Evolutionary conservation across 2,329 filamentous ascomycete genomes (phyloP).

Genomic region (Magnaporthiopsis poae): DNA sequence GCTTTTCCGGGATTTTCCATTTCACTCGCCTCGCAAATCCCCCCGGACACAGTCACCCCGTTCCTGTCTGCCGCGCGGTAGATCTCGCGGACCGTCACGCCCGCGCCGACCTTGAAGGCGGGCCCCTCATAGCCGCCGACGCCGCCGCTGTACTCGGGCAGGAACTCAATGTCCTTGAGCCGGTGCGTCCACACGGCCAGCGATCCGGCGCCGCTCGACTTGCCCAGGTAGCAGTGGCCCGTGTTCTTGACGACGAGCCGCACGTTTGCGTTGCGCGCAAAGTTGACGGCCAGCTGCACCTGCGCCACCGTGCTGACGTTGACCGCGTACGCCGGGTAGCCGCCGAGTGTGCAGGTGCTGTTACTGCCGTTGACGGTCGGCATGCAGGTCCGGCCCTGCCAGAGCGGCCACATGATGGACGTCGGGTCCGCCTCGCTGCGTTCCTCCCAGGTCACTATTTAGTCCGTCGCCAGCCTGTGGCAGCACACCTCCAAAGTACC

Average conservation of each 20-base stretch:
- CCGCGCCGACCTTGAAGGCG: slow-evolving; percentile 37
- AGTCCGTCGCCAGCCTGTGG: no score
- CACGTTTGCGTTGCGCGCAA: slow-evolving; percentile 35
- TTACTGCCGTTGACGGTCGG: slow-evolving; percentile 14
- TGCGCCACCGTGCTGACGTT: slow-evolving; percentile 31
- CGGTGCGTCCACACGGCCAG: slow-evolving; percentile 27
- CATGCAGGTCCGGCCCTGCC: slow-evolving; percentile 28
- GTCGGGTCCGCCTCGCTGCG: slow-evolving; percentile 26
- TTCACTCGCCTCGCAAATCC: slow-evolving; percentile 18
- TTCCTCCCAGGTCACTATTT: background rate
- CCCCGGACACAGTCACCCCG: slow-evolving; percentile 41
- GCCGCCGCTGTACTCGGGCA: slow-evolving; percentile 27
- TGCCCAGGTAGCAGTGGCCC: slow-evolving; percentile 39
- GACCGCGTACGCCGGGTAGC: slow-evolving; percentile 32
- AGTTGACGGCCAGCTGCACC: slow-evolving; percentile 37
- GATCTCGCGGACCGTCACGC: slow-evolving; percentile 39
- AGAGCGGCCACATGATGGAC: slow-evolving; percentile 31
- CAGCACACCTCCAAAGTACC: slow-evolving; percentile 9
- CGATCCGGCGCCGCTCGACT: slow-evolving; percentile 27
- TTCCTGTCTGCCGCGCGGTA: slow-evolving; percentile 38
- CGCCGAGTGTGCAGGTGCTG: slow-evolving; percentile 28
- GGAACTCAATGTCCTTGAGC: slow-evolving; percentile 30
- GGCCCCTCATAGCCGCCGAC: slow-evolving; percentile 12
- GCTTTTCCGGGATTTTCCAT: no score
- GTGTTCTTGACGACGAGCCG: slow-evolving; percentile 43